phyloP scores from a whole-genome alignment of 192 early-diverging fungal genomes.

The Mortierella claussenii region DNA sequence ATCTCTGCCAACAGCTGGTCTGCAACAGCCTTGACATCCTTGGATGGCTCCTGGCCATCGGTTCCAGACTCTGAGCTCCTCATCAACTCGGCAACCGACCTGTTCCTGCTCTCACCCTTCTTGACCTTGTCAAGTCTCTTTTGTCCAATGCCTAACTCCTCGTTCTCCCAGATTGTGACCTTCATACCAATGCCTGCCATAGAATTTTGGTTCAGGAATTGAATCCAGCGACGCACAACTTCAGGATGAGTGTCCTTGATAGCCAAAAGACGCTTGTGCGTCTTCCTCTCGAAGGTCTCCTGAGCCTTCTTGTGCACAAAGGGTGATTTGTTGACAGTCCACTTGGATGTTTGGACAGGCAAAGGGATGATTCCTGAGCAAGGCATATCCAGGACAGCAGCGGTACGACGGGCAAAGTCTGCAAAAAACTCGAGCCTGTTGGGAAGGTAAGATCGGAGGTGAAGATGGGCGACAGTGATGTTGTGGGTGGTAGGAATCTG shows the following conservation, averaged over 20 bases:
- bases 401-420: constrained; percentile 87
- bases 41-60: constrained; percentile 14
- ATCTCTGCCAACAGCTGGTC: constrained; percentile 48
- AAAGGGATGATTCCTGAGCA: constrained; percentile 76
- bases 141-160: constrained; percentile 60
- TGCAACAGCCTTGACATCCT: constrained; percentile 47
- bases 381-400: constrained; percentile 77
- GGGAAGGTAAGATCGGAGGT: constrained; percentile 82
- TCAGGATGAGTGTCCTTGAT: constrained; percentile 82
- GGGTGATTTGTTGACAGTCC: constrained; percentile 91
- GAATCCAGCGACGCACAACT: constrained; percentile 78
- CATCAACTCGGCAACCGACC: constrained; percentile 49
- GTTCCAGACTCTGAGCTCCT: constrained; percentile 7
- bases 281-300: constrained; percentile 96
- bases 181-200: constrained; percentile 89
- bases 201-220: constrained; percentile 83
- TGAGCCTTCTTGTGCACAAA: constrained; percentile 97
- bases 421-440: constrained; percentile 89
- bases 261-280: constrained; percentile 83
- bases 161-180: constrained; percentile 78
- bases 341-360: constrained; percentile 77
- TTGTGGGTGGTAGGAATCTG: constrained; percentile 69
- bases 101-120: constrained; percentile 52
- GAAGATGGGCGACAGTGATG: constrained; percentile 78
- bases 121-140: constrained; percentile 49